Percentiles rank a stretch among this genome's conserved stretches.
Evolutionary conservation across 306 rosid genomes (phyloP).

Genomic region (Coriaria nepalensis): DNA sequence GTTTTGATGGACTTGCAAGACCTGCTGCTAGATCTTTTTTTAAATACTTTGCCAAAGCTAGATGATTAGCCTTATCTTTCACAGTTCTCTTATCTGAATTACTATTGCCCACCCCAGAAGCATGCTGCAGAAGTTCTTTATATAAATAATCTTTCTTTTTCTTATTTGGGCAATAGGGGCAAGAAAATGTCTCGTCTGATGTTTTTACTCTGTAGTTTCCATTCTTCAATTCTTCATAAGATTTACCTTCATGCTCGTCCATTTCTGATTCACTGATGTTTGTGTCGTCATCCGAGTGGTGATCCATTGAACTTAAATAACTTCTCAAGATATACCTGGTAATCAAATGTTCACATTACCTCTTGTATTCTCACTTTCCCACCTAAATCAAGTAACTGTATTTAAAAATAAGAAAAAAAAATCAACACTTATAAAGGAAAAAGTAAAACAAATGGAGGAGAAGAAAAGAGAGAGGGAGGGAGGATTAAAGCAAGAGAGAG

Average conservation of each 20-base stretch:
- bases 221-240: conserved; percentile 49
- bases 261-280: conserved; percentile 46
- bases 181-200: conserved; percentile 38
- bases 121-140: conserved; percentile 72
- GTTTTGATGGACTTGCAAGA: conserved; percentile 34
- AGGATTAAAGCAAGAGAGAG: too few species aligned
- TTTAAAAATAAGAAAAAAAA: too few species aligned
- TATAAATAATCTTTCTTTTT: conserved; percentile 40
- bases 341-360: too few species aligned
- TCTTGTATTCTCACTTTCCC: too few species aligned
- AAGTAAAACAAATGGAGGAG: too few species aligned
- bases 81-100: conserved; percentile 56
- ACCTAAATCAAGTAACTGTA: too few species aligned
- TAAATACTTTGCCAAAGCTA: conserved; percentile 61
- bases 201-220: conserved; percentile 42
- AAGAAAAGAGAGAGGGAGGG: too few species aligned
- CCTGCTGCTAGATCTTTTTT: conserved; percentile 33
- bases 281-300: conserved; percentile 35
- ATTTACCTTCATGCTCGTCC: conserved; percentile 38
- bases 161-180: conserved; percentile 71
- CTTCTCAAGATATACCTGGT: too few species aligned
- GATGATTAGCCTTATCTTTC: conserved; percentile 68
- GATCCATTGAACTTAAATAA: conserved; percentile 14
- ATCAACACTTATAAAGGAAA: too few species aligned
- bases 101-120: conserved; percentile 87